phyloP scores from a whole-genome alignment of 2,329 filamentous ascomycete genomes.

The Colletotrichum tofieldiae region DNA sequence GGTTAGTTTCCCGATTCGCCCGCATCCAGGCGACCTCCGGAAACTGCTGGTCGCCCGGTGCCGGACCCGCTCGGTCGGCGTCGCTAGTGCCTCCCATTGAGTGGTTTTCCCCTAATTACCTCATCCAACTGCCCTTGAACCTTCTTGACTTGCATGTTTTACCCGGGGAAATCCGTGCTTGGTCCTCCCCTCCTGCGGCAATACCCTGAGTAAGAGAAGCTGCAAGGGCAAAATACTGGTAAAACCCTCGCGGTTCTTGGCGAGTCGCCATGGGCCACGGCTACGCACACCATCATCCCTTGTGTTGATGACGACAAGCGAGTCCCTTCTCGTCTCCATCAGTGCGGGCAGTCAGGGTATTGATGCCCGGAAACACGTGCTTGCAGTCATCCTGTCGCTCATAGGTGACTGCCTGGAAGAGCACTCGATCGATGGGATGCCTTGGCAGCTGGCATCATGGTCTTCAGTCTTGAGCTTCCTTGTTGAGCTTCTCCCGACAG shows the following conservation, averaged over 20 bases:
- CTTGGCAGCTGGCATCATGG: background rate
- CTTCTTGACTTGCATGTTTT: background rate
- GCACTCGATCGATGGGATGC: background rate
- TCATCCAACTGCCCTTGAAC: background rate
- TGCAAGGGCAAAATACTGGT: constrained; percentile 14
- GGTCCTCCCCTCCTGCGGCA: background rate
- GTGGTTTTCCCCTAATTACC: constrained; percentile 9
- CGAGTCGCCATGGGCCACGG: background rate
- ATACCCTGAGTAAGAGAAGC: background rate
- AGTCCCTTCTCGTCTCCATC: constrained; percentile 7
- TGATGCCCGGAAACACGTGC: background rate
- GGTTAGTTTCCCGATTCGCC: constrained; percentile 37
- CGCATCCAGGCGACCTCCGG: constrained; percentile 31
- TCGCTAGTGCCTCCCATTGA: constrained; percentile 12
- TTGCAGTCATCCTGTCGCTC: background rate
- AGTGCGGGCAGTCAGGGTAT: constrained; percentile 2
- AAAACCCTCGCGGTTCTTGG: constrained; percentile 24
- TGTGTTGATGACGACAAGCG: background rate
- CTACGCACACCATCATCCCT: constrained; percentile 10
- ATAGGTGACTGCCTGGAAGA: background rate
- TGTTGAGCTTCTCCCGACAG: constrained; percentile 8
- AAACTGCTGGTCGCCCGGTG: constrained; percentile 38
- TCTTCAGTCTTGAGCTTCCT: constrained; percentile 6
- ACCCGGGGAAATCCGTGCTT: background rate
- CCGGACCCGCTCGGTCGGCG: constrained; percentile 38